Evolutionary conservation across 108 stramenopile genomes (phyloP), one percentile per base, ranked within the genome.

Genomic region (Nitzschia sp.): DNA sequence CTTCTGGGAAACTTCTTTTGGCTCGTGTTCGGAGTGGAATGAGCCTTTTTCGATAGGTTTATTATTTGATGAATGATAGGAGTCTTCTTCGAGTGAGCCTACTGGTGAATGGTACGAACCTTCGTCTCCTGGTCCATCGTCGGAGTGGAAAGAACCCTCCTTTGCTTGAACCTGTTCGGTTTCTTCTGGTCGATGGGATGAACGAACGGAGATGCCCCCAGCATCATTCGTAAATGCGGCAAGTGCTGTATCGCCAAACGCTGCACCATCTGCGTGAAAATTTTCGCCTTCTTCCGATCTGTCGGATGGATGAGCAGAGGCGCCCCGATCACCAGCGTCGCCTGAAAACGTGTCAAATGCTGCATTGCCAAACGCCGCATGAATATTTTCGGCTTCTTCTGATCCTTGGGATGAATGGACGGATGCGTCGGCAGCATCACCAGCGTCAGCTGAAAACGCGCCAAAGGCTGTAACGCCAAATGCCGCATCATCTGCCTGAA

Each of bases 91-190:
- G n/a, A n/a, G n/a, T n/a, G n/a, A n/a, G n/a, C n/a, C n/a, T n/a
- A n/a, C n/a, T n/a, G n/a, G n/a, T n/a, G n/a, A n/a, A n/a, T n/a
- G 13, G 45, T 45, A 15, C 45, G 45, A 45, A 13, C 13, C 9
- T 45, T 45, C 38, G 13, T 42, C 9, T 13, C 13, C 13, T 13
- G 38, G 38, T 13, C 13, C 38, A 9, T 42, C 38, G 6, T 42
- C 18, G 21, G 51, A 53, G 5, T 53, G 51, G 51, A 17, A 53
- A 53, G 51, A 53, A 53, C n/a, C 24, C 24, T n/a, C 38, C n/a
- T n/a, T n/a, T n/a, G n/a, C n/a, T n/a, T n/a, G n/a, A n/a, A n/a
- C n/a, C n/a, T n/a, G n/a, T 42, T 42, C 38, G 38, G 38, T 6
- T 13, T 42, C 9, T 6, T 42, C 38, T 42, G 38, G 13, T 13